Percentiles rank a stretch among this genome's conserved stretches.
These are phyloP conservation scores for Lentinula sp. DNA, from an alignment of 768 basidiomycete genomes.

Conservation along the genomic window DNA sequence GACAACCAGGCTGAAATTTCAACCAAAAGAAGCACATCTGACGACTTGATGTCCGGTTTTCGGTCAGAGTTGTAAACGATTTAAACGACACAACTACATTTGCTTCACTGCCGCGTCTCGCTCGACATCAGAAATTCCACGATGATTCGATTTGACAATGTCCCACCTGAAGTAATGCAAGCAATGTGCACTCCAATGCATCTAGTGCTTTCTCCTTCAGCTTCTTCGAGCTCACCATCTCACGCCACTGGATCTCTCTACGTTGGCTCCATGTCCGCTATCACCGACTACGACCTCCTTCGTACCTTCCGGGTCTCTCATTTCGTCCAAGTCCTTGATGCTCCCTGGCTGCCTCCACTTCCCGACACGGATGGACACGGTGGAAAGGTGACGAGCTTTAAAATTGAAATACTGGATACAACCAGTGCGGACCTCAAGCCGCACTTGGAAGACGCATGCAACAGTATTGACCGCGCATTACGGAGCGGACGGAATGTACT, in stretches of 20 bases:
- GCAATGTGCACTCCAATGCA: conserved; percentile 88
- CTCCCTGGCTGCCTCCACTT: conserved; percentile 39
- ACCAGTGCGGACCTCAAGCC: conserved; percentile 56
- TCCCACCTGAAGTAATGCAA: conserved; percentile 72
- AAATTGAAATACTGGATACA: conserved; percentile 64
- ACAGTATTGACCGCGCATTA: conserved; percentile 60
- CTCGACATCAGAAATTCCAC: neutral
- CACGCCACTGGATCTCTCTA: conserved; percentile 47
- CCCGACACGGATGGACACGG: conserved; percentile 39
- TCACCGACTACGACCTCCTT: conserved; percentile 51
- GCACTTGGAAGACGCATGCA: conserved; percentile 63
- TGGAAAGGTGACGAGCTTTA: conserved; percentile 40
- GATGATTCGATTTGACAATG: conserved; percentile 77
- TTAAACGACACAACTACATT: neutral
- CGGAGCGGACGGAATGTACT: conserved; percentile 57
- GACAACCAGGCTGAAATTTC: neutral
- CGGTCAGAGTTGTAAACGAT: neutral
- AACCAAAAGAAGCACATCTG: neutral
- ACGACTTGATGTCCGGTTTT: neutral
- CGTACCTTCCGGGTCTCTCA: conserved; percentile 41
- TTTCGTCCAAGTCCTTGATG: conserved; percentile 59
- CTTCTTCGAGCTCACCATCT: conserved; percentile 13
- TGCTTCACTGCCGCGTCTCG: neutral
- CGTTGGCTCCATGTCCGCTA: conserved; percentile 58
- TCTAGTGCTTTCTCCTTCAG: conserved; percentile 43